phyloP scores from a whole-genome alignment of 1,284 basidiomycete genomes.

The Inonotus obliquus region DNA sequence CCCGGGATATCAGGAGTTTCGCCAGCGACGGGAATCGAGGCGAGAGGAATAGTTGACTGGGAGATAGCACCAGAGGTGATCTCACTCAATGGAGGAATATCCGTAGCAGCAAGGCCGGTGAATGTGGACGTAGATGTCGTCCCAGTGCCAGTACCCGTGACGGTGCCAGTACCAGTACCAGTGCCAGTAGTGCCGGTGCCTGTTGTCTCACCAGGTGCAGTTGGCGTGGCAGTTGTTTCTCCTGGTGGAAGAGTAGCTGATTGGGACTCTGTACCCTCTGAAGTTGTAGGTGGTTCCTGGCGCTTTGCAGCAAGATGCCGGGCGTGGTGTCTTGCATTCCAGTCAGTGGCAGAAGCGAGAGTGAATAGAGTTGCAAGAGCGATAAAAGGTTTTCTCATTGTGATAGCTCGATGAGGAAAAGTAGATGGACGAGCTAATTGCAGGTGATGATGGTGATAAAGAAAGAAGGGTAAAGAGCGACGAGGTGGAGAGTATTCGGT shows the following conservation, averaged over 20 bases:
- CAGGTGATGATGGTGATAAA: neutral
- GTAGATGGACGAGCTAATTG: neutral
- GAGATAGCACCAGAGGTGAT: conserved; percentile 63
- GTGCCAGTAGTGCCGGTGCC: conserved; percentile 1
- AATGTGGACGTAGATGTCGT: conserved; percentile 9
- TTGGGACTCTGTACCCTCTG: conserved; percentile 28
- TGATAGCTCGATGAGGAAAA: neutral
- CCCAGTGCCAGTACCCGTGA: conserved; percentile 1
- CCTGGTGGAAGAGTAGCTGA: conserved; percentile 21
- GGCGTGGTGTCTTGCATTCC: conserved; percentile 22
- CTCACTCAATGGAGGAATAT: conserved; percentile 50
- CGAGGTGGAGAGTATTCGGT: neutral
- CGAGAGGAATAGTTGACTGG: conserved; percentile 44
- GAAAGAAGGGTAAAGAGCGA: neutral
- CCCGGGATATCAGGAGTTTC: conserved; percentile 55
- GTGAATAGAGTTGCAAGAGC: conserved; percentile 41
- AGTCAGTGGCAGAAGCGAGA: conserved; percentile 34
- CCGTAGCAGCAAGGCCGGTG: conserved; percentile 21
- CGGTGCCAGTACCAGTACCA: neutral
- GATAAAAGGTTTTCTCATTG: conserved; percentile 38
- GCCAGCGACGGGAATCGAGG: conserved; percentile 53
- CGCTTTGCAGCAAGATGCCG: conserved; percentile 20
- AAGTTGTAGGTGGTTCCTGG: conserved; percentile 22
- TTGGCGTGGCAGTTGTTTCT: conserved; percentile 23
- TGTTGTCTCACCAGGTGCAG: neutral